phyloP scores from a whole-genome alignment of 371 early-diverging fungal genomes.

The Lichtheimia ramosa region DNA sequence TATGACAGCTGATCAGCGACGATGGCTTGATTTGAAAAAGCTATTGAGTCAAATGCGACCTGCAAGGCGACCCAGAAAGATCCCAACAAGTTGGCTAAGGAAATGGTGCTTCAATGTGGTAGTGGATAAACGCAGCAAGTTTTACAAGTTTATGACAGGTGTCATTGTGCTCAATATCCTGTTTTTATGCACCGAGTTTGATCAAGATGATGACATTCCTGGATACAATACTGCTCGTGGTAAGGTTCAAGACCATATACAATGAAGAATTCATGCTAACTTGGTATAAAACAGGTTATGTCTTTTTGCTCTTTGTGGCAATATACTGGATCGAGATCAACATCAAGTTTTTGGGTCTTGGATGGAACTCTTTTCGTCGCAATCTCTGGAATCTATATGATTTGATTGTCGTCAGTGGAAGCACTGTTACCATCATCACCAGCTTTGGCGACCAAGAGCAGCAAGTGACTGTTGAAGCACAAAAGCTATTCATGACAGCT shows the following conservation, averaged over 20 bases:
- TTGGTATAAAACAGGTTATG: background rate
- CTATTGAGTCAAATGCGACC: constrained; percentile 61
- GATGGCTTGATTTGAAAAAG: constrained; percentile 72
- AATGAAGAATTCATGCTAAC: too few relatives aligned
- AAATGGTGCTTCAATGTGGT: constrained; percentile 47
- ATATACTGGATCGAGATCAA: constrained; percentile 53
- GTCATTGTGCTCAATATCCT: constrained; percentile 55
- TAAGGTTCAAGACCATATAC: background rate
- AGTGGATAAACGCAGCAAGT: constrained; percentile 52
- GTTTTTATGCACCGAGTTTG: constrained; percentile 54
- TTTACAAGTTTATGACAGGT: constrained; percentile 50
- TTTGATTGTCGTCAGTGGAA: constrained; percentile 50
- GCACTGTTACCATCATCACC: constrained; percentile 46
- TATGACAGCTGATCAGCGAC: constrained; percentile 67
- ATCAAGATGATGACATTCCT: constrained; percentile 6
- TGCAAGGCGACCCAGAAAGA: constrained; percentile 48
- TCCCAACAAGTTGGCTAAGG: constrained; percentile 38
- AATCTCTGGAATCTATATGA: constrained; percentile 70
- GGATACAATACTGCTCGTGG: constrained; percentile 2
- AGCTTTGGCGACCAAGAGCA: constrained; percentile 26
- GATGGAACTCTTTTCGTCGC: constrained; percentile 56
- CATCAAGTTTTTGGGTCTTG: constrained; percentile 55
- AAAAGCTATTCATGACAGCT: constrained; percentile 66
- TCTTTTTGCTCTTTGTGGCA: background rate
- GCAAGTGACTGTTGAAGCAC: constrained; percentile 52